Conservation (phyloP, 1,284 basidiomycete genomes). For the Schizophyllum commune region DNA sequence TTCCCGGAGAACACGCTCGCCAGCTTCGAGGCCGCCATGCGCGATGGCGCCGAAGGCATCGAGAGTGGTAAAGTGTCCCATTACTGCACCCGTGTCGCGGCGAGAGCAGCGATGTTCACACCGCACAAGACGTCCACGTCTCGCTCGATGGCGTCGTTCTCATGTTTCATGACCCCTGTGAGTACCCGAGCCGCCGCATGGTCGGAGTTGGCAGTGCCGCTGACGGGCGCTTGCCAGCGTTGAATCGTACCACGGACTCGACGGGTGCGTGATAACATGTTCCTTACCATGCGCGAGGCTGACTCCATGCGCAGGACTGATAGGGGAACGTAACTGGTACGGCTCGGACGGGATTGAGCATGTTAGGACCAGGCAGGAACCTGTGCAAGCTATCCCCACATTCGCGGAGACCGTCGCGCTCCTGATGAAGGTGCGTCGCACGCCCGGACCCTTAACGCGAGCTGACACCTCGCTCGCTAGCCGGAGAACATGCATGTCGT, state of each 20-base stretch:
- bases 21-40: slow-evolving; percentile 89
- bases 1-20: slow-evolving; percentile 91
- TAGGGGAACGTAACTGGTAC: slow-evolving; percentile 65
- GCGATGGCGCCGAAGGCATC: slow-evolving; percentile 90
- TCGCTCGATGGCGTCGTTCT: slow-evolving; percentile 85
- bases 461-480: slow-evolving; percentile 27
- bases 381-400: slow-evolving; percentile 82
- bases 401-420: slow-evolving; percentile 78
- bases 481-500: slow-evolving; percentile 80
- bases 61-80: slow-evolving; percentile 73
- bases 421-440: slow-evolving; percentile 60
- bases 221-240: slow-evolving; percentile 30
- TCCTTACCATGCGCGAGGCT: not conserved
- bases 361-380: slow-evolving; percentile 75
- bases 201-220: not conserved
- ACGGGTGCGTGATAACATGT: slow-evolving; percentile 33
- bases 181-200: slow-evolving; percentile 21
- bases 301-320: slow-evolving; percentile 22
- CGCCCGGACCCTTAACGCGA: slow-evolving; percentile 5
- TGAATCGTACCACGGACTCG: slow-evolving; percentile 64
- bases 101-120: slow-evolving; percentile 37
- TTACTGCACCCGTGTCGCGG: slow-evolving; percentile 22
- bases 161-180: slow-evolving; percentile 94
- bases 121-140: slow-evolving; percentile 86
- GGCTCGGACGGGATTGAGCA: slow-evolving; percentile 75